Conservation (phyloP, 78 protist genomes). For the Pelomyxa schiedti region DNA sequence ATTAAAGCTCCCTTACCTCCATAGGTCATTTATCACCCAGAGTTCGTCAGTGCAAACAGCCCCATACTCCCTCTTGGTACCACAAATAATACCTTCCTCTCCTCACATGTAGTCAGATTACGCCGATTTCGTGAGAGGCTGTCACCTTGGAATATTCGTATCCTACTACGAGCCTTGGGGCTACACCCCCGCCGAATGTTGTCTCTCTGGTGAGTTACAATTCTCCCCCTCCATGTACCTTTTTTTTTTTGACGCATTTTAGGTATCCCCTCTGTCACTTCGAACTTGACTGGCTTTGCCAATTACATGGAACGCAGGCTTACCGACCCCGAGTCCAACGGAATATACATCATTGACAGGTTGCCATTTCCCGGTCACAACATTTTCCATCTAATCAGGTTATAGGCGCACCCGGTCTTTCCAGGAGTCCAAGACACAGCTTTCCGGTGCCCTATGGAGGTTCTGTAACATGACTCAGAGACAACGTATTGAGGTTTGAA, state of each 20-base stretch:
- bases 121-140: constrained; percentile 64
- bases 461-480: constrained; percentile 36
- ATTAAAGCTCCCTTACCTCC: no score
- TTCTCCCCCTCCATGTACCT: no score
- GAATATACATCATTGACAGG: constrained; percentile 63
- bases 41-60: constrained; percentile 52
- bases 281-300: constrained; percentile 71
- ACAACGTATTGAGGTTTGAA: constrained; percentile 47
- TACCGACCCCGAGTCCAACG: constrained; percentile 28
- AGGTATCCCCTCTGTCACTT: constrained; percentile 62
- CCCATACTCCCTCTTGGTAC: constrained; percentile 64
- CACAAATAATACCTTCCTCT: neutral
- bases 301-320: constrained; percentile 30
- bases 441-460: constrained; percentile 32
- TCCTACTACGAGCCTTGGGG: constrained; percentile 77
- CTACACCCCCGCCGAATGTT: constrained; percentile 62
- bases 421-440: constrained; percentile 57
- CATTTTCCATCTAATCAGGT: neutral
- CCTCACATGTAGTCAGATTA: no score
- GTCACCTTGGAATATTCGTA: constrained; percentile 75
- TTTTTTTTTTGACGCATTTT: no score
- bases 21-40: constrained; percentile 79
- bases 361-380: no score
- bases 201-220: constrained; percentile 66
- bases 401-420: constrained; percentile 35